Percentiles rank a stretch among this genome's conserved stretches.
Evolutionary conservation across 2,329 filamentous ascomycete genomes (phyloP).

Genomic region (Cercospora sp.): DNA sequence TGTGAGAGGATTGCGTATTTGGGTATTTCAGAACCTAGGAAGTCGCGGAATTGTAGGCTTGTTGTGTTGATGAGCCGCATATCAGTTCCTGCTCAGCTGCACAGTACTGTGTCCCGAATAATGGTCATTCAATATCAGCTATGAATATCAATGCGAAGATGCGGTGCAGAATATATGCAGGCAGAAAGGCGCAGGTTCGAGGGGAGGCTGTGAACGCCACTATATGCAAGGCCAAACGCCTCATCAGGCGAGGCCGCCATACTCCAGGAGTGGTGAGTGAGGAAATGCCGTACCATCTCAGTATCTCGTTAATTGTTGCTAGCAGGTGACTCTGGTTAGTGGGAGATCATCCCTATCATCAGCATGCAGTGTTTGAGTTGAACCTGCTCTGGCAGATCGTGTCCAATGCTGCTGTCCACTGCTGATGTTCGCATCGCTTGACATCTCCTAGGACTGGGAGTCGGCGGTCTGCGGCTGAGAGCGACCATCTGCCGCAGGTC

Average conservation of each 20-base stretch:
- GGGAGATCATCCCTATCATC: background rate
- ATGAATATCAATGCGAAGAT: background rate
- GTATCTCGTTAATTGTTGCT: background rate
- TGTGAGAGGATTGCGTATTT: conserved; percentile 27
- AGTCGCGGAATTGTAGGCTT: conserved; percentile 19
- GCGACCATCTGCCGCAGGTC: background rate
- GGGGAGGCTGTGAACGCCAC: background rate
- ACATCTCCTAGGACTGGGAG: background rate
- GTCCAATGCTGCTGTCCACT: background rate
- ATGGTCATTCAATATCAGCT: background rate
- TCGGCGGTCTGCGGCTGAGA: background rate
- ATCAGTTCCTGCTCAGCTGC: background rate
- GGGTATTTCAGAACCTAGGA: conserved; percentile 15
- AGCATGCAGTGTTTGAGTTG: background rate
- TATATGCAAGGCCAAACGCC: background rate
- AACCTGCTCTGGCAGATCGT: background rate
- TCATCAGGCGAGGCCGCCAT: background rate
- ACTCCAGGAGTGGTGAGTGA: background rate
- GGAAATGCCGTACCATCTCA: background rate
- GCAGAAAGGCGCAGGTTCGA: background rate
- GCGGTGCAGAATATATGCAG: background rate
- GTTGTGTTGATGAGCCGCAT: conserved; percentile 24
- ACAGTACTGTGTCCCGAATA: background rate
- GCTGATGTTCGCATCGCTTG: too few relatives aligned
- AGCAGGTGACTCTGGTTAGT: background rate